These are phyloP conservation scores for Beauveria asiatica DNA, from an alignment of 2,329 filamentous ascomycete species.

Conservation along the genomic window DNA sequence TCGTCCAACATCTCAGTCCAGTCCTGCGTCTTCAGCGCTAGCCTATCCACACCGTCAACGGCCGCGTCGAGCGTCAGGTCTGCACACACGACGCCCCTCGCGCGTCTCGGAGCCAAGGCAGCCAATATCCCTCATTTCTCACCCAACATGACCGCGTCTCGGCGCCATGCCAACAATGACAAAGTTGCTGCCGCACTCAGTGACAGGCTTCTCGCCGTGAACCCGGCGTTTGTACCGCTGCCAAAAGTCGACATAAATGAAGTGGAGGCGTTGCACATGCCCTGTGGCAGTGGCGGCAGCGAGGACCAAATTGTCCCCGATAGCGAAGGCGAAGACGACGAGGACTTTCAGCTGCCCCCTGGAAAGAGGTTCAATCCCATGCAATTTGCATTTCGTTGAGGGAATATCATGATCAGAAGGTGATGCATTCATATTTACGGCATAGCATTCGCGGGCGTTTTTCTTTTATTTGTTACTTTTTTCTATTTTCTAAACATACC, in stretches of 20 bases:
- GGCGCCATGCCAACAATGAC: not conserved
- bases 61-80: conserved; percentile 34
- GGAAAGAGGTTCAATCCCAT: conserved; percentile 37
- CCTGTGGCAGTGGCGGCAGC: conserved; percentile 33
- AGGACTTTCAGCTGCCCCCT: conserved; percentile 18
- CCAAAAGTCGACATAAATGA: conserved; percentile 46
- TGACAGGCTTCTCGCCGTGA: conserved; percentile 31
- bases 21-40: conserved; percentile 28
- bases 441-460: not conserved
- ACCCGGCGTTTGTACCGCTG: conserved; percentile 47
- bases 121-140: not conserved
- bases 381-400: conserved; percentile 32
- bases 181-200: conserved; percentile 19
- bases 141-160: not conserved
- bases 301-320: conserved; percentile 49
- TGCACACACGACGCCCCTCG: conserved; percentile 42
- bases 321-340: conserved; percentile 38
- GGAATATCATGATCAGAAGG: not conserved
- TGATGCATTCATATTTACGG: not conserved
- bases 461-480: not conserved
- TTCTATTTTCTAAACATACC: not conserved
- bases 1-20: conserved; percentile 25
- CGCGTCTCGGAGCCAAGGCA: conserved; percentile 43
- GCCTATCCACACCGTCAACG: conserved; percentile 30
- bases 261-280: conserved; percentile 40